Percentiles rank a stretch among this genome's conserved stretches.
These are phyloP conservation scores for Diaporthe ilicicola DNA, from an alignment of 2,329 filamentous ascomycete species.

Conservation along the genomic window DNA sequence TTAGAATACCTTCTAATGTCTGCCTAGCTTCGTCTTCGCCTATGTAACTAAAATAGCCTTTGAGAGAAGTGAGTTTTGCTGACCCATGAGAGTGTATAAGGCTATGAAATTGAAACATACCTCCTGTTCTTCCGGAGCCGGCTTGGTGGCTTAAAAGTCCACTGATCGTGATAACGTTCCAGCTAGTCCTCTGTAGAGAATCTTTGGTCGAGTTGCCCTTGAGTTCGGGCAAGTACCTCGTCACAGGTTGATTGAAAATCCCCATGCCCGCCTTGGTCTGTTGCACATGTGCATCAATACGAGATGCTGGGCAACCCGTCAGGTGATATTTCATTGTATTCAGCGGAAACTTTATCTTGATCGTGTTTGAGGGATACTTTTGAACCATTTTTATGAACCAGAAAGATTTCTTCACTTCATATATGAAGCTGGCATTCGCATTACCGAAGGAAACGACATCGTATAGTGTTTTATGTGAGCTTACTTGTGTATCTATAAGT, in stretches of 20 bases:
- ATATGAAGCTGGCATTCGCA: neutral
- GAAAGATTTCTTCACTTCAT: too few species aligned
- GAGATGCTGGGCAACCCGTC: neutral
- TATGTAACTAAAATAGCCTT: neutral
- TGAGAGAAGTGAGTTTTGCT: neutral
- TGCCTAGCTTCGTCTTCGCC: neutral
- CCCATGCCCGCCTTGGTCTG: slow-evolving; percentile 3
- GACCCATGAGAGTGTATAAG: neutral
- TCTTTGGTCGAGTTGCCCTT: neutral
- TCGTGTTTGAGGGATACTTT: neutral
- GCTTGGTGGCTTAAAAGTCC: neutral
- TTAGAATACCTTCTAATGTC: neutral
- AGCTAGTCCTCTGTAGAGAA: neutral
- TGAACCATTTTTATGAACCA: neutral
- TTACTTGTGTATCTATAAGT: neutral
- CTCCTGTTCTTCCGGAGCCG: neutral
- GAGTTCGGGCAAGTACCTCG: neutral
- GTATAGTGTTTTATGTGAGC: neutral
- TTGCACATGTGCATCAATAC: neutral
- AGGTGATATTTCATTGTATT: neutral
- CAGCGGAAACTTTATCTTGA: too few species aligned
- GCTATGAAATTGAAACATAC: neutral
- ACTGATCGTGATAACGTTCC: neutral
- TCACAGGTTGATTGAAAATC: neutral
- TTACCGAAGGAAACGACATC: too few species aligned